Evolutionary conservation across 257 asterid genomes (phyloP).

Genomic region (Sherardia arvensis): DNA sequence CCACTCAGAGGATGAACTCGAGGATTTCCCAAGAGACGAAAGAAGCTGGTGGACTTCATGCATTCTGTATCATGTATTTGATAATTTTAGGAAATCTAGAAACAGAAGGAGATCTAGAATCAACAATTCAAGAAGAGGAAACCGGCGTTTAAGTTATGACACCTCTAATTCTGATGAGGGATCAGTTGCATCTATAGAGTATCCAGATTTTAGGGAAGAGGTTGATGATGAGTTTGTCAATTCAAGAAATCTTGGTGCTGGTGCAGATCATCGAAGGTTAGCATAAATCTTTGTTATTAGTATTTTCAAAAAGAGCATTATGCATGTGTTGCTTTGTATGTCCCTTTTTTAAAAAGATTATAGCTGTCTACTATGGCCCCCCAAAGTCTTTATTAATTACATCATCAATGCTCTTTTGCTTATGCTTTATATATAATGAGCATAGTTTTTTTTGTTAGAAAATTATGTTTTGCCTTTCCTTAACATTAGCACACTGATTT

Average conservation of each 20-base stretch:
- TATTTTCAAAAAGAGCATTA: neutral
- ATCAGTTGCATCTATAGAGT: slow-evolving; percentile 63
- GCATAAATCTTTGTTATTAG: slow-evolving; percentile 9
- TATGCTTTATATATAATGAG: neutral
- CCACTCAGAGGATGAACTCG: slow-evolving; percentile 68
- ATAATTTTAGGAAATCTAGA: slow-evolving; percentile 60
- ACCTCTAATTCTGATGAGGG: slow-evolving; percentile 73
- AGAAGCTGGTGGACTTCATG: slow-evolving; percentile 87
- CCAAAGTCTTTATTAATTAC: no score
- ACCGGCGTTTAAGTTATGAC: slow-evolving; percentile 34
- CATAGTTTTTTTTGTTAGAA: neutral
- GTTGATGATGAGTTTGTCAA: slow-evolving; percentile 46
- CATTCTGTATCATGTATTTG: slow-evolving; percentile 69
- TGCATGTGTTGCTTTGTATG: neutral
- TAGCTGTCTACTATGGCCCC: no score
- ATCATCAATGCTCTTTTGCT: neutral
- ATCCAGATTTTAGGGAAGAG: slow-evolving; percentile 52
- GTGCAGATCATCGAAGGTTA: slow-evolving; percentile 55
- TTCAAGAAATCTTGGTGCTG: slow-evolving; percentile 44
- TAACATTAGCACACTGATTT: slow-evolving; percentile 2
- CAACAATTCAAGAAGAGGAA: slow-evolving; percentile 56
- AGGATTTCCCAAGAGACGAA: slow-evolving; percentile 50
- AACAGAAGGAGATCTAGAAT: slow-evolving; percentile 70
- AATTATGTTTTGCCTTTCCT: neutral
- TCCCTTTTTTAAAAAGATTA: no score